Base-by-base conservation (phyloP, 2,329 filamentous ascomycete genomes). In the Dactylellina cionopaga region DNA sequence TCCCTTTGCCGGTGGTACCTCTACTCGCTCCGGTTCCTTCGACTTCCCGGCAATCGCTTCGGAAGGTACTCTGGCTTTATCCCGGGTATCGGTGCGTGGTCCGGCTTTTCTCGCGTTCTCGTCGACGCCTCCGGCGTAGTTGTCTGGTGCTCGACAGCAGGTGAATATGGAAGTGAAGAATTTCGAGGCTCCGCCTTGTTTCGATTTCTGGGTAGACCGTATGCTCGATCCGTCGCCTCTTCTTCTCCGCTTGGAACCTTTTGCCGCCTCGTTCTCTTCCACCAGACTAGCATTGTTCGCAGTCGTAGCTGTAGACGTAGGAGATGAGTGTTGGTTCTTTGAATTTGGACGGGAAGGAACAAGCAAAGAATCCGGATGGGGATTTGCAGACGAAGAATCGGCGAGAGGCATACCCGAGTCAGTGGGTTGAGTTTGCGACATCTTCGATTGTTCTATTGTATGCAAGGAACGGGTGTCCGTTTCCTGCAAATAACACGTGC, bases 111-210 rank as follows among this genome's bases (percentile, higher is more conserved):
- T 60, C 31, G 69, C 59, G 41, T 54, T 54, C 33, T 75, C 73
- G 31, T 69, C 68, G 17, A 51, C 66, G 29, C 51, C 51, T 46
- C 35, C 59, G 41, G 58, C 66, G 29, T 56, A 60, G 17, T 60
- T 51, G 60, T 75, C 69, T 41, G 73, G 69, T 31, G 68, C 65
- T 33, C 74, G 58, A 60, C 76, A 76, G 72, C 76, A 77, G 71
- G 74, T 76, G 60, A 77, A 70, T 60, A 77, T 74, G 47, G 74
- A 75, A 69, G 70, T 76, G 59, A 77, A 77, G 62, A 77, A 77
- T 22, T 62, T 62, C 33, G 56, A 62, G 5, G 56, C 56, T 41
- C 65, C 56, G 69, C 74, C 74, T 27, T 64, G 60, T 31, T 70
- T 70, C 24, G 65, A 55, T 46, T 70, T 70, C 24, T 74, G 58